Conservation (phyloP, 2,329 filamentous ascomycete species). For the Cercospora berteroae region DNA sequence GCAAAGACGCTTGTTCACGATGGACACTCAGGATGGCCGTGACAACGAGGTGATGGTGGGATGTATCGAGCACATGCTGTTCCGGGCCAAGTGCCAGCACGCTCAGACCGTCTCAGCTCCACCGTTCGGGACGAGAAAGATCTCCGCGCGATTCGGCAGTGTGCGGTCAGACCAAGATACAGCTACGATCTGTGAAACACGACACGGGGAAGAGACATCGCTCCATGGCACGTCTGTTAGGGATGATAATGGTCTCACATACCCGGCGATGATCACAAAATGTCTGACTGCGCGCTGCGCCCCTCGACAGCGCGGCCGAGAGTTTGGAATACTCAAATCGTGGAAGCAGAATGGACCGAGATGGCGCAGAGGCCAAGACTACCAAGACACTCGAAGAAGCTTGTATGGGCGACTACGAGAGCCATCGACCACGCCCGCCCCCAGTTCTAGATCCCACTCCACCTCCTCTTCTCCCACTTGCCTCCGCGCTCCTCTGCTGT, state of each 20-base stretch:
- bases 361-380: constrained; percentile 3
- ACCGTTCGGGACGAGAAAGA: background rate
- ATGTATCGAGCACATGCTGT: background rate
- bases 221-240: background rate
- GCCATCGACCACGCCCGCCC: background rate
- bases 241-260: background rate
- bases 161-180: background rate
- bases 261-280: background rate
- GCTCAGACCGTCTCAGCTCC: background rate
- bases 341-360: background rate
- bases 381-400: constrained; percentile 4
- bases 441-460: constrained; percentile 2
- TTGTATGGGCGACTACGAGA: background rate
- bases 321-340: background rate
- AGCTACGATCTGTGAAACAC: background rate
- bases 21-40: background rate
- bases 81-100: background rate
- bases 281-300: background rate
- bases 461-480: background rate
- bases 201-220: background rate
- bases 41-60: background rate
- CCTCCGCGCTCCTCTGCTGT: background rate
- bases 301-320: background rate
- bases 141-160: background rate
- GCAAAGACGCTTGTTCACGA: background rate